phyloP scores from a whole-genome alignment of 306 rosid species.

The Medicago lupulina region DNA sequence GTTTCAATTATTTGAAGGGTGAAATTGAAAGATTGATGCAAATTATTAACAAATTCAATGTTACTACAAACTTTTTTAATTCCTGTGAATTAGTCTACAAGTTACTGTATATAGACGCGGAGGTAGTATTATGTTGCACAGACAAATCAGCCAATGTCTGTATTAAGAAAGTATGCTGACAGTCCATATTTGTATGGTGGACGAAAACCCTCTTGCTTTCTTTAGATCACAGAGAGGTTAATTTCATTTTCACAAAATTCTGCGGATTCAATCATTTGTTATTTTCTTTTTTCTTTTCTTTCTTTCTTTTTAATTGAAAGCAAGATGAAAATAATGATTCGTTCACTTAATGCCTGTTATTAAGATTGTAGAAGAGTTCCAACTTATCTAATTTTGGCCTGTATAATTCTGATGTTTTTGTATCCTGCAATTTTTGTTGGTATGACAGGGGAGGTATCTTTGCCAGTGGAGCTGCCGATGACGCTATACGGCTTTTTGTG shows the following conservation, averaged over 20 bases:
- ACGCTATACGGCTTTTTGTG: constrained; percentile 78
- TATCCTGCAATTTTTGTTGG: constrained; percentile 43
- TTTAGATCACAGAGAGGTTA: not conserved
- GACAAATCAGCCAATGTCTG: constrained; percentile 26
- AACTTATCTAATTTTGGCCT: constrained; percentile 1
- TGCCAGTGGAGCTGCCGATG: constrained; percentile 98
- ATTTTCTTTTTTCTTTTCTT: not conserved
- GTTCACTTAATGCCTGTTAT: constrained; percentile 19
- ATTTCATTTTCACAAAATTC: constrained; percentile 15
- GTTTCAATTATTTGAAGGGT: not conserved
- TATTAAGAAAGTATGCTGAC: constrained; percentile 15
- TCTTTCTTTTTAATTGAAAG: not conserved
- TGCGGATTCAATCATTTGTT: constrained; percentile 7
- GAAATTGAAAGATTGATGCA: not conserved
- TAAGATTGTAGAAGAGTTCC: constrained; percentile 8
- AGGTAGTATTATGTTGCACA: not conserved
- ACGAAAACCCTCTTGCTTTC: constrained; percentile 11
- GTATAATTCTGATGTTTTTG: constrained; percentile 31
- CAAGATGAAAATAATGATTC: constrained; percentile 26
- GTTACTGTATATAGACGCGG: not conserved
- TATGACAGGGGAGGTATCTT: constrained; percentile 79
- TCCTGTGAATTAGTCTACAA: not conserved
- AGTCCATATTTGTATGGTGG: not conserved
- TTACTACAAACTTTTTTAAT: not conserved
- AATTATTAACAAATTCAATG: not conserved